phyloP scores from a whole-genome alignment of 768 basidiomycete species.

The Termitomyces sp. region DNA sequence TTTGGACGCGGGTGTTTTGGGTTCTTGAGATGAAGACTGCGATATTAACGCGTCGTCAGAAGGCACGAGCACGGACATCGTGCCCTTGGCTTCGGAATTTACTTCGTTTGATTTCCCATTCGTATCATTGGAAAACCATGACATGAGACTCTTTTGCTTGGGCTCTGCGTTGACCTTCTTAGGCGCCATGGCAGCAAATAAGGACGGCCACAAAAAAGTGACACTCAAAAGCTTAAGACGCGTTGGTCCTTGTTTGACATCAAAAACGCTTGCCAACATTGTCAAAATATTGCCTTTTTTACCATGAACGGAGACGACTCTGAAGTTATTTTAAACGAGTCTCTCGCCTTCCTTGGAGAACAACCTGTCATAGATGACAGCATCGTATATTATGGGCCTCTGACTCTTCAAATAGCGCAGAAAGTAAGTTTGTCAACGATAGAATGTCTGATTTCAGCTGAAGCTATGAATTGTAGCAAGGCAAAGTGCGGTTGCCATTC shows the following conservation, averaged over 20 bases:
- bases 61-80: conserved; percentile 15
- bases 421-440: conserved; percentile 37
- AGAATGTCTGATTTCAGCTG: not conserved
- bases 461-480: conserved; percentile 35
- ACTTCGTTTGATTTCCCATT: conserved; percentile 18
- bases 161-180: conserved; percentile 37
- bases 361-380: conserved; percentile 37
- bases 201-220: not conserved
- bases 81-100: conserved; percentile 12
- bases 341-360: conserved; percentile 46
- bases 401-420: conserved; percentile 49
- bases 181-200: conserved; percentile 28
- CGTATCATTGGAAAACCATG: conserved; percentile 51
- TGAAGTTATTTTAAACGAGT: conserved; percentile 52
- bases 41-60: conserved; percentile 27
- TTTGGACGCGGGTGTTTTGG: conserved; percentile 37
- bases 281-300: not conserved
- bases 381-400: conserved; percentile 46
- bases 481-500: conserved; percentile 41
- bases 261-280: not conserved
- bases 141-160: conserved; percentile 69
- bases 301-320: conserved; percentile 12
- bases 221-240: conserved; percentile 17
- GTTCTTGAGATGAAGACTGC: conserved; percentile 26
- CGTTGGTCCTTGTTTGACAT: conserved; percentile 31